phyloP scores from a whole-genome alignment of 208 protist species.

The Trypanosoma cruzi region DNA sequence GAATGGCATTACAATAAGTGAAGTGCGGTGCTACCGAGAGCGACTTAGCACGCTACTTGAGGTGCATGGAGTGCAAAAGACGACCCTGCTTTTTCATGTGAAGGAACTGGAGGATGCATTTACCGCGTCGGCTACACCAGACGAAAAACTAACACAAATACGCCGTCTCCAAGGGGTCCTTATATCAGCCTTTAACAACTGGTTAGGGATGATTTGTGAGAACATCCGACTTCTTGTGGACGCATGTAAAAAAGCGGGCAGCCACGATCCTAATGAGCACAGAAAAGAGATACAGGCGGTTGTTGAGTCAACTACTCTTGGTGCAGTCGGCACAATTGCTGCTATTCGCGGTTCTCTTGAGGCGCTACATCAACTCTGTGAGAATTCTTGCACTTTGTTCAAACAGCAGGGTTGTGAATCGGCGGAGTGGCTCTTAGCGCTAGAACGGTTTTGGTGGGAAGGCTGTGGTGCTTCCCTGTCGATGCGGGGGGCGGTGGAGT shows the following conservation, averaged over 20 bases:
- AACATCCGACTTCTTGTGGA: constrained; percentile 67
- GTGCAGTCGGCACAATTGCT: constrained; percentile 6
- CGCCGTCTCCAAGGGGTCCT: constrained; percentile 32
- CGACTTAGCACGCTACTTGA: constrained; percentile 57
- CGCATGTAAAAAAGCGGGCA: constrained; percentile 35
- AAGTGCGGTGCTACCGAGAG: constrained; percentile 55
- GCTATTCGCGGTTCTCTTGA: constrained; percentile 35
- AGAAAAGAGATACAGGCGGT: neutral
- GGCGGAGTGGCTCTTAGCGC: constrained; percentile 42
- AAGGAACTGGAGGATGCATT: constrained; percentile 41
- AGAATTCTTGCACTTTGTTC: constrained; percentile 8
- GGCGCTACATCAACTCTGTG: constrained; percentile 33
- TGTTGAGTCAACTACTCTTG: constrained; percentile 4
- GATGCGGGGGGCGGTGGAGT: constrained; percentile 25
- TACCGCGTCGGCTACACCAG: neutral
- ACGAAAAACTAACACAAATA: constrained; percentile 18
- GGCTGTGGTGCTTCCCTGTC: constrained; percentile 33
- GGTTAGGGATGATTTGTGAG: constrained; percentile 52
- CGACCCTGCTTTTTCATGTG: constrained; percentile 37
- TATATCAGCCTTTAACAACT: constrained; percentile 42
- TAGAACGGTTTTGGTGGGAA: constrained; percentile 74
- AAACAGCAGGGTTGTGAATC: constrained; percentile 7
- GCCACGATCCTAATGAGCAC: neutral
- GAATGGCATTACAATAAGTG: constrained; percentile 41
- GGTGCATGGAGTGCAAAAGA: constrained; percentile 43